These are phyloP conservation scores for Rhododendron mucronatum DNA, from an alignment of 148 eudicot genomes.

Conservation along the genomic window DNA sequence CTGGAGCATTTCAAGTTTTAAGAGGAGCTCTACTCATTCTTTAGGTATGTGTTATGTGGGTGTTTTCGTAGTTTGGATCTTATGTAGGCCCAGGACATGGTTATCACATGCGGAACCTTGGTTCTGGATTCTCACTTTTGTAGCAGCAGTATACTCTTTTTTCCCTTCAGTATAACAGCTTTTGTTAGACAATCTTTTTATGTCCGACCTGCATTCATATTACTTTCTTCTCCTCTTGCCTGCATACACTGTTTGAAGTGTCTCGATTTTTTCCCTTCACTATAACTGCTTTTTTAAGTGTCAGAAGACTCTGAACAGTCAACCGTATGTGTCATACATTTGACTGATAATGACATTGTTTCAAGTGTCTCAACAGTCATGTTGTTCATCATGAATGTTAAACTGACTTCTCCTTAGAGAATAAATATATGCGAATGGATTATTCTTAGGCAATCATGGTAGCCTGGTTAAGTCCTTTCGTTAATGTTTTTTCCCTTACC, in stretches of 20 bases:
- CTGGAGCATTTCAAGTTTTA: background rate
- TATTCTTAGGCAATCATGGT: background rate
- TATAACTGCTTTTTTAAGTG: background rate
- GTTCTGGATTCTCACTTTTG: background rate
- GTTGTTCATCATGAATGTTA: background rate
- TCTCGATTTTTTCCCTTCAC: background rate
- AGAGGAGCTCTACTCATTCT: background rate
- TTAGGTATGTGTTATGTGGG: background rate
- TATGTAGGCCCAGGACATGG: background rate
- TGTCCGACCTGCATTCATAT: background rate
- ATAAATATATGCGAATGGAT: background rate
- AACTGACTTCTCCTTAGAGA: background rate
- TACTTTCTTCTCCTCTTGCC: background rate
- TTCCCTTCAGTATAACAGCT: background rate
- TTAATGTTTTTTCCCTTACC: background rate
- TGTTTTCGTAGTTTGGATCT: background rate
- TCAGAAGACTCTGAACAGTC: background rate
- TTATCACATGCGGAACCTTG: background rate
- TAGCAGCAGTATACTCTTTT: background rate
- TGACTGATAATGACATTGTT: background rate
- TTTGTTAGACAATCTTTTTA: background rate
- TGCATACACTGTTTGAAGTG: background rate
- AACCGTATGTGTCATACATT: background rate
- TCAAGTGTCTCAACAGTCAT: background rate
- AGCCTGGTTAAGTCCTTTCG: background rate